Percentiles rank a stretch among this genome's conserved stretches.
These are phyloP conservation scores for Salix udensis DNA, from an alignment of 345 rosid species.

Conservation along the genomic window DNA sequence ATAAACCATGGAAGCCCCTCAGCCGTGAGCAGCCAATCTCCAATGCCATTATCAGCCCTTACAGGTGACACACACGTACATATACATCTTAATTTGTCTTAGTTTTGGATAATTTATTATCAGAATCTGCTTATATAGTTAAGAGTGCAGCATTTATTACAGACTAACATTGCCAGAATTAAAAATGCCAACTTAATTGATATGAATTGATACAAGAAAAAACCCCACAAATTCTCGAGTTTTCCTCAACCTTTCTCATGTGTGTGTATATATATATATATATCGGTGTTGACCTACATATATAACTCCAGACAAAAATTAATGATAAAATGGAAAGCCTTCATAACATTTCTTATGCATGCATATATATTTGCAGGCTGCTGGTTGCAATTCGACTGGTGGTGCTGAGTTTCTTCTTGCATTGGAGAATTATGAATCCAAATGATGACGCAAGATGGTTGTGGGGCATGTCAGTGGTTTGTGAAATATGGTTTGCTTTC, in stretches of 20 bases:
- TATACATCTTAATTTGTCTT: too few relatives aligned
- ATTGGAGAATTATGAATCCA: slow-evolving; percentile 75
- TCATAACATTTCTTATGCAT: neutral
- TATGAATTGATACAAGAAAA: neutral
- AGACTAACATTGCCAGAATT: neutral
- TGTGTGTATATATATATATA: too few relatives aligned
- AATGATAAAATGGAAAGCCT: neutral
- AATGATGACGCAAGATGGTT: slow-evolving; percentile 83
- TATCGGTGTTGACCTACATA: too few relatives aligned
- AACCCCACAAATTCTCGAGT: neutral
- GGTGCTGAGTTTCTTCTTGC: slow-evolving; percentile 66
- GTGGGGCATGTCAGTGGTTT: slow-evolving; percentile 76
- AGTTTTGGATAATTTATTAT: neutral
- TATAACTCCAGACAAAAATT: too few relatives aligned
- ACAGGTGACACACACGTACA: slow-evolving; percentile 35
- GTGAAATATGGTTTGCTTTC: slow-evolving; percentile 90
- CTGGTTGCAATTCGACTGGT: slow-evolving; percentile 52
- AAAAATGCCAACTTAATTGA: neutral
- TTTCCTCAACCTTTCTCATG: neutral
- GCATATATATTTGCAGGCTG: slow-evolving; percentile 31
- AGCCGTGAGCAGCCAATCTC: slow-evolving; percentile 61
- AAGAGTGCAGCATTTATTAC: neutral
- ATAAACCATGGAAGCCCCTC: slow-evolving; percentile 90
- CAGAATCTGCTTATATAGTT: neutral
- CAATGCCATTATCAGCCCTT: slow-evolving; percentile 66